Evolutionary conservation across 1,284 basidiomycete genomes (phyloP), one percentile per base, ranked within the genome.

Genomic region (Prillingera fragicola): DNA sequence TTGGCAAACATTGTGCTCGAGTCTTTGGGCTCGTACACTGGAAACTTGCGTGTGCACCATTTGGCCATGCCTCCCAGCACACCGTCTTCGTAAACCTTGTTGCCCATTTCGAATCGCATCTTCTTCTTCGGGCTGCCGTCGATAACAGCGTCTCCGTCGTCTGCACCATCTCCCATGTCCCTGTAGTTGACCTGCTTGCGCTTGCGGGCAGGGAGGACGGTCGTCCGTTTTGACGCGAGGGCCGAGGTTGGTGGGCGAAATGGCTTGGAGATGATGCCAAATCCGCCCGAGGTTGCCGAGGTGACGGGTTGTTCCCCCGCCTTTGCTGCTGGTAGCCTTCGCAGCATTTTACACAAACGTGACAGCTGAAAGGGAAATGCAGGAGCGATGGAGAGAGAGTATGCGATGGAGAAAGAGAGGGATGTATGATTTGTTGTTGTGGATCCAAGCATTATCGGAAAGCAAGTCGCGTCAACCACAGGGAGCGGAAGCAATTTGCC

Each of bases 21-120:
- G 0, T 87, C 84, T 65, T 88, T 92, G 12, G 84, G 82, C 55
- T 81, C 82, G 73, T 82, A 94, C 27, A 88, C 82, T 1, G 89
- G 88, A 60, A 82, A 95, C 38, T 82, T 79, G 64, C 80, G 79
- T 60, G 84, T 79, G 36, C 70, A 72, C 64, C 63, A 77, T 73
- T 65, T 71, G 45, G 54, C 69, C 69, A 69, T 70, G 43, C 63
- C 70, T 15, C 69, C 69, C 28, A 70, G 50, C 17, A 72, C 70
- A 10, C 71, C 70, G 55, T 73, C 68, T 33, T 65, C 61, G 49
- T 70, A 71, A 45, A 70, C 71, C 48, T 72, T 72, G 53, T 73
- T 73, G 9, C 69, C 67, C 67, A 72, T 73, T 37, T 69, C 67
- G 38, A 62, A 67, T 46, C 57, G 72, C 37, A 73, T 72, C 54